Evolutionary conservation across 2,329 filamentous ascomycete genomes (phyloP), one percentile per base, ranked within the genome.

Genomic region (Neospermospora avenae): DNA sequence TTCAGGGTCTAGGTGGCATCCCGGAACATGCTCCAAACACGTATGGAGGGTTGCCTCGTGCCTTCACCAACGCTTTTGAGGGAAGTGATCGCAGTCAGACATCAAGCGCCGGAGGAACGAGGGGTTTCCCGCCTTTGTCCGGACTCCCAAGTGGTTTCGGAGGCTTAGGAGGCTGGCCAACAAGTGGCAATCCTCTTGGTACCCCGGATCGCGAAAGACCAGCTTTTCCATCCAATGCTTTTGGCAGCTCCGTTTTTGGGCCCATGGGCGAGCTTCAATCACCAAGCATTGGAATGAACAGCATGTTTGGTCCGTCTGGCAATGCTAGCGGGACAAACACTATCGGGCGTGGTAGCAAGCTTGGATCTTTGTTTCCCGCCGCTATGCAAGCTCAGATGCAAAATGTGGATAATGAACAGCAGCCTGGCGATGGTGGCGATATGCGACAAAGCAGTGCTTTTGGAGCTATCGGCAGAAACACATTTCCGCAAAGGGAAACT

Each of bases 331-430:
- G 81, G 58, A 77, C 85, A 6, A 87, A 87, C 54, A 88, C 88
- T 55, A 84, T 90, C 48, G 85, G 90, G 34, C 86, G 91, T 39
- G 82, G 85, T 77, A 96, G 90, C 78, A 96, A 93, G 74, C 80
- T 97, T 41, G 89, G 90, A 2, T 93, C 91, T 1, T 78, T 99
- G 24, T 97, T 99, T 71, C 93, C 93, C 8, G 78, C 86, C 1
- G 87, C 89, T 4, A 93, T 96, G 89, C 93, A 97, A 75, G 90
- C 92, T 37, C 91, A 96, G 73, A 93, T 96, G 88, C 89, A 92
- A 61, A 77, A 77, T 3, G 82, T 86, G 31, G 89, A 93, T 13
- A 87, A 88, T 45, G 82, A 84, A 25, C 80, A 72, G 60, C 55
- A 57, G 25, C 68, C 86, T 52, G 78, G 80, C 37, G 86, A 88